phyloP scores from a whole-genome alignment of 352 stramenopile genomes.

The Pythium grandisporangium region DNA sequence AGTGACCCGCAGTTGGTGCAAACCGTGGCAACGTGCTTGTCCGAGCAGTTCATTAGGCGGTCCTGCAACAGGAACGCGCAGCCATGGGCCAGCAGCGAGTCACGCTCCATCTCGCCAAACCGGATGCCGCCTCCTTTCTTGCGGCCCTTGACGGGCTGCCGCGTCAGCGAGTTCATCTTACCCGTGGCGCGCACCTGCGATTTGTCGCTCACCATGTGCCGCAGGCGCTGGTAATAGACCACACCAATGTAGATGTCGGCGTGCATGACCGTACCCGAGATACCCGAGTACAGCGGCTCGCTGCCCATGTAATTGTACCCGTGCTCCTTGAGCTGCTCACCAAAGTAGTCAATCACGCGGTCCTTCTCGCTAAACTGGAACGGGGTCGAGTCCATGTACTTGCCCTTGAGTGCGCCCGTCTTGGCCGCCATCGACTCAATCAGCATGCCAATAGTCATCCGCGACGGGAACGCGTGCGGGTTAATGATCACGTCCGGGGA shows the following conservation, averaged over 20 bases:
- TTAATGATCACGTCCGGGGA: constrained; percentile 99
- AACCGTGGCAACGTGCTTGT: constrained; percentile 97
- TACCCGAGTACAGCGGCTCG: constrained; percentile 98
- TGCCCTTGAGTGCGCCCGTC: constrained; percentile 95
- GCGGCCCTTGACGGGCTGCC: constrained; percentile 98
- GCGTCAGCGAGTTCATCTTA: constrained; percentile 98
- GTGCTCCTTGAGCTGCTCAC: constrained; percentile 94
- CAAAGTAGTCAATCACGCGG: constrained; percentile 99
- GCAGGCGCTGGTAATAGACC: constrained; percentile 99
- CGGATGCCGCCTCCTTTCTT: constrained; percentile 99
- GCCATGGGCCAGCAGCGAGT: constrained; percentile 98
- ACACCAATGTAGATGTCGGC: constrained; percentile 99
- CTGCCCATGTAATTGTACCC: constrained; percentile 99
- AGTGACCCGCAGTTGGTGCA: constrained; percentile 90
- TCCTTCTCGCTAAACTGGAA: constrained; percentile 99
- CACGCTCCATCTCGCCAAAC: constrained; percentile 99
- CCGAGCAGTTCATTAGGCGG: constrained; percentile 98
- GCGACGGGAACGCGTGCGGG: constrained; percentile 96
- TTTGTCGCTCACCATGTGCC: constrained; percentile 99
- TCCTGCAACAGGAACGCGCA: constrained; percentile 95
- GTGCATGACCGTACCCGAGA: constrained; percentile 98
- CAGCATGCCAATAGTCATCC: constrained; percentile 96
- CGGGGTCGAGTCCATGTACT: constrained; percentile 97
- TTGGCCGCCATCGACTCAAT: constrained; percentile 99
- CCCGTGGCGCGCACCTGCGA: constrained; percentile 98